A percentile compares a stretch with the other conserved stretches of the same genome.
Conservation (phyloP, 176 grass and related monocot genomes). For the bread wheat (Triticum aestivum) region DNA sequence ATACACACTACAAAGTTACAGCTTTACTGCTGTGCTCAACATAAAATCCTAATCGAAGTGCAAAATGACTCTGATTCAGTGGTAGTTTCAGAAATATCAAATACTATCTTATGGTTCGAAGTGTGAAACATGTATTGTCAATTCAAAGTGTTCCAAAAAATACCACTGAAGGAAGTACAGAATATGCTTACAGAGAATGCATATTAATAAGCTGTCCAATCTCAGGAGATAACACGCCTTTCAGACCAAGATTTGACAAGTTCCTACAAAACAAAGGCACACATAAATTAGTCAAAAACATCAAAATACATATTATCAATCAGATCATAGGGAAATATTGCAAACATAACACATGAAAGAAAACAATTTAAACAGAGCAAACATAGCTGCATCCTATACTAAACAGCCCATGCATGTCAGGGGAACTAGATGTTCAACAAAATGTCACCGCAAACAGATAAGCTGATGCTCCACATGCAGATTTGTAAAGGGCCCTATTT, state of each 20-base stretch:
- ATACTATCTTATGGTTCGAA: neutral
- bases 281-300: neutral
- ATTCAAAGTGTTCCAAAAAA: neutral
- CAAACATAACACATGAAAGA: neutral
- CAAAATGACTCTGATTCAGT: neutral
- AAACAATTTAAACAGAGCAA: neutral
- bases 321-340: neutral
- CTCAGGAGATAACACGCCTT: conserved; percentile 36
- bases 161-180: neutral
- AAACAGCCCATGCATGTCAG: neutral
- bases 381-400: neutral
- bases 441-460: neutral
- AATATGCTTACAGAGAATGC: conserved; percentile 49
- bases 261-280: conserved; percentile 43
- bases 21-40: neutral
- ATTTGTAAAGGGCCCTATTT: neutral
- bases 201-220: conserved; percentile 38
- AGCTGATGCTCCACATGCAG: neutral
- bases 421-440: neutral
- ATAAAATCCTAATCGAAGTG: neutral
- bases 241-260: conserved; percentile 64
- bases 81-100: neutral
- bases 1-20: neutral
- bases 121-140: neutral
- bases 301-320: neutral